These are phyloP conservation scores for Lepidopterella palustris DNA, from an alignment of 495 filamentous ascomycete species.

Conservation along the genomic window DNA sequence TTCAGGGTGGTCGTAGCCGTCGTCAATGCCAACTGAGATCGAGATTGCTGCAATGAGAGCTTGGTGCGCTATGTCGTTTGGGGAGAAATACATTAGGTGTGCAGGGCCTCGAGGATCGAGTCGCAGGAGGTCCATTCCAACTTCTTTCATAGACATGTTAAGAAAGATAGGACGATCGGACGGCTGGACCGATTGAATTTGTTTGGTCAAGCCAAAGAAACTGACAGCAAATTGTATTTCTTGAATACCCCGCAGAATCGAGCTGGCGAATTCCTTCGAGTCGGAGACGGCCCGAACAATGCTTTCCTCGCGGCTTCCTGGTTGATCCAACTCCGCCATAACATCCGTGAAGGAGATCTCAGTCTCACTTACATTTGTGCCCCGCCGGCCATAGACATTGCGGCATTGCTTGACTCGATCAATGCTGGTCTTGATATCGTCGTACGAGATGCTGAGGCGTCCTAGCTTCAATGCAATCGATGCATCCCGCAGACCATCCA, in stretches of 20 bases:
- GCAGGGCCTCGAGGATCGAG: constrained; percentile 90
- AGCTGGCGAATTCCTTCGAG: constrained; percentile 86
- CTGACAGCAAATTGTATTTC: constrained; percentile 95
- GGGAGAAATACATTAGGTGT: constrained; percentile 98
- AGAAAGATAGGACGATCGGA: constrained; percentile 65
- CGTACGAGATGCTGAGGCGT: constrained; percentile 80
- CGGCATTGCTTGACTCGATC: constrained; percentile 45
- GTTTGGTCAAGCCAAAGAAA: constrained; percentile 79
- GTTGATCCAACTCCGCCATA: constrained; percentile 68
- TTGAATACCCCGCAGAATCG: constrained; percentile 84
- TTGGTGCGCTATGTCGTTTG: constrained; percentile 89
- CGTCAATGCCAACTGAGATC: constrained; percentile 83
- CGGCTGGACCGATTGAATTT: constrained; percentile 57
- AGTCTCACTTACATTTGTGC: constrained; percentile 24
- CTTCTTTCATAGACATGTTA: constrained; percentile 89
- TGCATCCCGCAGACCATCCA: constrained; percentile 83
- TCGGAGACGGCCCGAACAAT: constrained; percentile 84
- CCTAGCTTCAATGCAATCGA: constrained; percentile 87
- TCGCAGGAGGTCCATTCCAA: constrained; percentile 86
- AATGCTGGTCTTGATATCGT: constrained; percentile 66
- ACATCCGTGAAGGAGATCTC: constrained; percentile 67
- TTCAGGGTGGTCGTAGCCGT: constrained; percentile 75
- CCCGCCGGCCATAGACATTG: constrained; percentile 27
- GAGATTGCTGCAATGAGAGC: constrained; percentile 88
- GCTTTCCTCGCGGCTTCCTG: constrained; percentile 65